phyloP scores from a whole-genome alignment of 2,329 filamentous ascomycete genomes.

The Sordariomycetes sp. region DNA sequence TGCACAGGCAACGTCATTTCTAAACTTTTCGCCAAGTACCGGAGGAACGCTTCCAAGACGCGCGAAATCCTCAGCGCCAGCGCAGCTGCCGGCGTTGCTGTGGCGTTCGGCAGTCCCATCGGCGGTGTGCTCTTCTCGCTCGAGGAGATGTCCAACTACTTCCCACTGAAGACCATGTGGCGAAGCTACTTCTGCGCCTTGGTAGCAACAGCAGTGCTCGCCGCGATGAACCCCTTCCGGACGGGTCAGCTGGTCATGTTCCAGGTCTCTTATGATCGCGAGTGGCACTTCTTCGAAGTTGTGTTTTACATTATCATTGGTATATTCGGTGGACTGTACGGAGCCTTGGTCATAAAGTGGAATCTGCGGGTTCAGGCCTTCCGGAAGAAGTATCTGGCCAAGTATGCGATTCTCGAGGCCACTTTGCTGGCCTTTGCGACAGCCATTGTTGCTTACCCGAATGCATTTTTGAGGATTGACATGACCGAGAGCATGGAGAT shows the following conservation, averaged over 20 bases:
- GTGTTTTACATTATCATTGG: slow-evolving; percentile 89
- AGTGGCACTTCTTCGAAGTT: slow-evolving; percentile 96
- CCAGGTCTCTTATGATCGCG: slow-evolving; percentile 88
- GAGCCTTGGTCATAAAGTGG: slow-evolving; percentile 96
- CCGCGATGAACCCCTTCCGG: slow-evolving; percentile 94
- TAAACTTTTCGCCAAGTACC: slow-evolving; percentile 85
- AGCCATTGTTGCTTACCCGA: slow-evolving; percentile 91
- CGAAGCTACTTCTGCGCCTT: slow-evolving; percentile 95
- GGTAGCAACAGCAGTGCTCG: slow-evolving; percentile 84
- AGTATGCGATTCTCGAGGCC: slow-evolving; percentile 80
- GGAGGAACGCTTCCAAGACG: slow-evolving; percentile 84
- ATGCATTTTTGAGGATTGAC: slow-evolving; percentile 89
- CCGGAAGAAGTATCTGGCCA: slow-evolving; percentile 79
- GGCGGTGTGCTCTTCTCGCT: slow-evolving; percentile 93
- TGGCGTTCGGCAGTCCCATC: slow-evolving; percentile 95
- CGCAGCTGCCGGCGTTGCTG: slow-evolving; percentile 88
- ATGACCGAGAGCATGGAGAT: slow-evolving; percentile 99
- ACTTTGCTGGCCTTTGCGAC: slow-evolving; percentile 75
- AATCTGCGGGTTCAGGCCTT: slow-evolving; percentile 87
- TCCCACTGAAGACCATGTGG: slow-evolving; percentile 96
- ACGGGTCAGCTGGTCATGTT: slow-evolving; percentile 99
- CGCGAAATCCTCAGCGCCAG: slow-evolving; percentile 91
- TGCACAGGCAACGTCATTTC: slow-evolving; percentile 97
- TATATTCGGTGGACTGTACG: slow-evolving; percentile 88
- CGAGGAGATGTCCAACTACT: slow-evolving; percentile 96